phyloP scores from a whole-genome alignment of 441 rosid genomes.

The Jatropha multifida region DNA sequence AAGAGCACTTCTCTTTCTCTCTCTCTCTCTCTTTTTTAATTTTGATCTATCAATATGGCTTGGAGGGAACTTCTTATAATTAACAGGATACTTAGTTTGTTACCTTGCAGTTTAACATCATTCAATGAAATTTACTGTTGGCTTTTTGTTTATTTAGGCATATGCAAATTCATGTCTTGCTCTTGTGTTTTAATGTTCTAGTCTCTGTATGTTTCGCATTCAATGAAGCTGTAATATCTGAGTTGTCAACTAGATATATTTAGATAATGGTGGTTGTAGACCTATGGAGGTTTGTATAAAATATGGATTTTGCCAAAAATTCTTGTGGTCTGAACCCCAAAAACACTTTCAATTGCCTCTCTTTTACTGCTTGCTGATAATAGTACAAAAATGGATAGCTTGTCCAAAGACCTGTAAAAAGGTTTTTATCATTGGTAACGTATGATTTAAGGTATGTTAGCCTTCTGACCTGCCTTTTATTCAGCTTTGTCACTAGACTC shows the following conservation, averaged over 20 bases:
- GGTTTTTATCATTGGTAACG: background rate
- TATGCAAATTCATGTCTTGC: background rate
- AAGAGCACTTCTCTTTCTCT: background rate
- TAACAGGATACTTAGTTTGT: background rate
- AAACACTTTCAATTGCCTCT: background rate
- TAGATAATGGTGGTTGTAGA: too few species aligned
- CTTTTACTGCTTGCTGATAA: background rate
- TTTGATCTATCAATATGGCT: background rate
- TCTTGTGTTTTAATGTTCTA: background rate
- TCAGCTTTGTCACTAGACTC: background rate
- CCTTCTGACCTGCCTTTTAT: background rate
- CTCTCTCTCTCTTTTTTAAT: too few species aligned
- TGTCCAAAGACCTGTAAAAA: background rate
- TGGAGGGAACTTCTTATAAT: background rate
- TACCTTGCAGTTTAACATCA: background rate
- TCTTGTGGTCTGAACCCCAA: background rate
- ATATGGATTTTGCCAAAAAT: background rate
- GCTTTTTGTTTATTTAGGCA: background rate
- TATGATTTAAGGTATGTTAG: background rate
- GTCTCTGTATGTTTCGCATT: background rate
- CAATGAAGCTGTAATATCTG: background rate
- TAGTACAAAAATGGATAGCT: background rate
- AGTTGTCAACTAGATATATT: background rate
- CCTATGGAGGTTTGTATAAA: background rate
- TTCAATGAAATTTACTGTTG: background rate